Evolutionary conservation across 805 yeast genomes (phyloP).

Genomic region (Saccharomycopsis sp.): DNA sequence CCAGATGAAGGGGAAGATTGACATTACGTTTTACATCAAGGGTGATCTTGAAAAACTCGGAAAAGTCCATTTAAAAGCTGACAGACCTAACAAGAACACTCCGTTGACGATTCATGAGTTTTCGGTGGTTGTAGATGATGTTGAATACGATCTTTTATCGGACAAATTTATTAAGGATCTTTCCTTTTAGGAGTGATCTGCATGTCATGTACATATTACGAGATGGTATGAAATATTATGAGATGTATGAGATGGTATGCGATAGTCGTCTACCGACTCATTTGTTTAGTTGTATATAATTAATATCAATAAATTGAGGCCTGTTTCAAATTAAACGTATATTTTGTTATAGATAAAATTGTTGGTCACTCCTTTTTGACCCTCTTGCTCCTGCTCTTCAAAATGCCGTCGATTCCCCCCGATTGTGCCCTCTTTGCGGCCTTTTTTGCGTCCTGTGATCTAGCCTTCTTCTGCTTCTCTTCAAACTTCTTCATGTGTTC

Average conservation of each 20-base stretch:
- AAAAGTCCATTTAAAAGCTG: constrained; percentile 60
- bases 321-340: too few relatives aligned
- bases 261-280: too few relatives aligned
- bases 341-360: too few relatives aligned
- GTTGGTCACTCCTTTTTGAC: neutral
- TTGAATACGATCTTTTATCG: constrained; percentile 40
- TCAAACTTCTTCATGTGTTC: constrained; percentile 63
- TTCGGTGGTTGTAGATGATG: constrained; percentile 47
- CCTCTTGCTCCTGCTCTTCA: too few relatives aligned
- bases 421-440: neutral
- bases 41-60: constrained; percentile 57
- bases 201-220: neutral
- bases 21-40: constrained; percentile 60
- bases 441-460: constrained; percentile 22
- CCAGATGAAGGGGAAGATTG: constrained; percentile 74
- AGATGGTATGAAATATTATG: neutral
- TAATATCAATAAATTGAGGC: too few relatives aligned
- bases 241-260: neutral
- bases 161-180: constrained; percentile 33
- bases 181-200: neutral
- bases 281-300: neutral
- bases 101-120: constrained; percentile 58
- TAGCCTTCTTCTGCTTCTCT: constrained; percentile 38
- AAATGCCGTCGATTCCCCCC: neutral
- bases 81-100: constrained; percentile 50